Percentiles rank a stretch among this genome's conserved stretches.
phyloP scores from a whole-genome alignment of 768 basidiomycete species.

The Rossbeevera mucosa region DNA sequence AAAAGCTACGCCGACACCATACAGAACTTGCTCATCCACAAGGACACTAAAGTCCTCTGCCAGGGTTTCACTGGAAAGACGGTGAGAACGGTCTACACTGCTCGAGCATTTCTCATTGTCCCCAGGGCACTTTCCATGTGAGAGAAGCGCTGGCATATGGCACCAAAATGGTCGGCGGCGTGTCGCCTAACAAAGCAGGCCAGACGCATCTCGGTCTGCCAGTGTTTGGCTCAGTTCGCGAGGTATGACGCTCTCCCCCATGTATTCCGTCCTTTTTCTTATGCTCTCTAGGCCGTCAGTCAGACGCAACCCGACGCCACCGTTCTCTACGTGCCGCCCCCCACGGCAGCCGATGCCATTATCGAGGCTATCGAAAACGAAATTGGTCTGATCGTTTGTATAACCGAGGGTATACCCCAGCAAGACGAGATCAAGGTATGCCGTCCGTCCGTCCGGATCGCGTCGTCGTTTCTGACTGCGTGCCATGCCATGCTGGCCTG shows the following conservation, averaged over 20 bases:
- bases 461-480: neutral
- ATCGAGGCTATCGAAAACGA: constrained; percentile 99
- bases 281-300: constrained; percentile 64
- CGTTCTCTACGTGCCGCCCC: constrained; percentile 97
- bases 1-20: constrained; percentile 85
- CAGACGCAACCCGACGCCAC: constrained; percentile 88
- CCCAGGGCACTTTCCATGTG: constrained; percentile 92
- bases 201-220: constrained; percentile 93
- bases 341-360: constrained; percentile 92
- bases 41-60: constrained; percentile 91
- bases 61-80: constrained; percentile 97
- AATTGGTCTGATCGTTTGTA: constrained; percentile 95
- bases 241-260: constrained; percentile 46
- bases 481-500: neutral
- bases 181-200: constrained; percentile 95
- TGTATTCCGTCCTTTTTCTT: neutral
- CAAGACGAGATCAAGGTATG: constrained; percentile 88
- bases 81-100: constrained; percentile 38
- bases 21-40: constrained; percentile 86
- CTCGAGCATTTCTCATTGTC: constrained; percentile 2
- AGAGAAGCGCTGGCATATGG: constrained; percentile 92
- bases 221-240: constrained; percentile 86
- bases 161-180: constrained; percentile 96
- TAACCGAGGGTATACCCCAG: constrained; percentile 98
- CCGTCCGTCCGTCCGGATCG: constrained; percentile 1